Conservation (phyloP, 129 eudicot species). For the Pulicaria dysenterica region DNA sequence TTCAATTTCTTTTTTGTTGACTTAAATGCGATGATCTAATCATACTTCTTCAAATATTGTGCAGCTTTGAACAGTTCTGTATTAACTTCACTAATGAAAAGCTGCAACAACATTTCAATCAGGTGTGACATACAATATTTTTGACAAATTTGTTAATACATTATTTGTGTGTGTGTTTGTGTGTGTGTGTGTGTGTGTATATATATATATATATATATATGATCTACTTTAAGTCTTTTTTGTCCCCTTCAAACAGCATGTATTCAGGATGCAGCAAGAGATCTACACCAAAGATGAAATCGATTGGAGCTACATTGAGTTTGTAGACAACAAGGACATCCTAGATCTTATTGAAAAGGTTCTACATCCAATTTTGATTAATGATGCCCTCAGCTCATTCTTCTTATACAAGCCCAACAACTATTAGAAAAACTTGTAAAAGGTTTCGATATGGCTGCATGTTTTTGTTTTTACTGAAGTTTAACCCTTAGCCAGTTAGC, state of each 20-base stretch:
- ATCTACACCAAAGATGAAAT: conserved; percentile 87
- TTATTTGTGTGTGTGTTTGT: not conserved
- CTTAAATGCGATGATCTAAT: conserved; percentile 15
- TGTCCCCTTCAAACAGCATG: conserved; percentile 63
- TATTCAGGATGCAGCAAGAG: conserved; percentile 97
- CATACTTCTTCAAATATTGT: conserved; percentile 20
- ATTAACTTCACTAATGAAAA: conserved; percentile 95
- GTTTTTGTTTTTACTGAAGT: conserved; percentile 6
- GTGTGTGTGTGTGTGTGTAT: no score
- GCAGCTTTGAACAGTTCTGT: conserved; percentile 99
- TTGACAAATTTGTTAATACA: conserved; percentile 15
- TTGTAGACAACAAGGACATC: conserved; percentile 94
- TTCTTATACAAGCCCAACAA: not conserved
- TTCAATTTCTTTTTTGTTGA: conserved; percentile 6
- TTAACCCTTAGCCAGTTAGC: conserved; percentile 5
- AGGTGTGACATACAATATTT: conserved; percentile 49
- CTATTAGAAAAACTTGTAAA: conserved; percentile 1
- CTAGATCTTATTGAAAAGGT: conserved; percentile 98
- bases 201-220: no score
- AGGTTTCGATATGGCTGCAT: conserved; percentile 2
- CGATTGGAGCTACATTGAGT: conserved; percentile 99
- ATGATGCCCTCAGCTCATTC: conserved; percentile 3
- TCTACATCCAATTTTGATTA: conserved; percentile 4
- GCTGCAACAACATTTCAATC: conserved; percentile 97
- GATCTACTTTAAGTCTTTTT: conserved; percentile 22